A percentile compares a stretch with the other conserved stretches of the same genome.
Evolutionary conservation across 352 stramenopile species (phyloP).

Genomic region (Pythium rhizo-oryzae): DNA sequence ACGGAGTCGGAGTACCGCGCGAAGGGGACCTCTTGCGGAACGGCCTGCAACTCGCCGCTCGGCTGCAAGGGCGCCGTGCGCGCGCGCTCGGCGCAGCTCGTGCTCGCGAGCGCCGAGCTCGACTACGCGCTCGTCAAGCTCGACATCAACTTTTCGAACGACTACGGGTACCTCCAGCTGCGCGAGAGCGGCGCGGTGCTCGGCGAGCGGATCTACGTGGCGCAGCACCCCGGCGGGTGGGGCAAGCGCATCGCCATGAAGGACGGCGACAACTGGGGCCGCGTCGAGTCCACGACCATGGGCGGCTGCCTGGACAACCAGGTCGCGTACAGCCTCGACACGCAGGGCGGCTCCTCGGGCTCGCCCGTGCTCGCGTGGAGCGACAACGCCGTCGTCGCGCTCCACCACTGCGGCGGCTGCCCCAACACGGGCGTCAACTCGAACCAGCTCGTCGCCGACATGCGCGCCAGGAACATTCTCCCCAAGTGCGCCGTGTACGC

Average conservation of each 20-base stretch:
- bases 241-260: conserved; percentile 70
- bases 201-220: conserved; percentile 58
- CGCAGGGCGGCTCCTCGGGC: conserved; percentile 67
- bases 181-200: conserved; percentile 45
- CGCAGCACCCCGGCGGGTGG: conserved; percentile 59
- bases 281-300: conserved; percentile 42
- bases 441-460: conserved; percentile 64
- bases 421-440: conserved; percentile 54
- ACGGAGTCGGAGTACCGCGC: conserved; percentile 52
- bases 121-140: conserved; percentile 27
- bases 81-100: conserved; percentile 1
- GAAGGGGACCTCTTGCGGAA: conserved; percentile 31
- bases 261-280: conserved; percentile 36
- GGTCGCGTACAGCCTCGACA: conserved; percentile 57
- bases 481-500: conserved; percentile 44
- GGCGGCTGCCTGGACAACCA: conserved; percentile 47
- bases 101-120: conserved; percentile 6
- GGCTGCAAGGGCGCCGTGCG: conserved; percentile 11
- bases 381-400: conserved; percentile 63
- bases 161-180: conserved; percentile 57
- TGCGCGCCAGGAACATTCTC: conserved; percentile 44
- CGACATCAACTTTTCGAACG: conserved; percentile 38
- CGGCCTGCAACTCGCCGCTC: background rate
- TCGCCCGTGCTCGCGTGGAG: conserved; percentile 59
- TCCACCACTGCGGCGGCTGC: conserved; percentile 78